These are phyloP conservation scores for Boletus reticuloceps DNA, from an alignment of 768 basidiomycete genomes.

Conservation along the genomic window DNA sequence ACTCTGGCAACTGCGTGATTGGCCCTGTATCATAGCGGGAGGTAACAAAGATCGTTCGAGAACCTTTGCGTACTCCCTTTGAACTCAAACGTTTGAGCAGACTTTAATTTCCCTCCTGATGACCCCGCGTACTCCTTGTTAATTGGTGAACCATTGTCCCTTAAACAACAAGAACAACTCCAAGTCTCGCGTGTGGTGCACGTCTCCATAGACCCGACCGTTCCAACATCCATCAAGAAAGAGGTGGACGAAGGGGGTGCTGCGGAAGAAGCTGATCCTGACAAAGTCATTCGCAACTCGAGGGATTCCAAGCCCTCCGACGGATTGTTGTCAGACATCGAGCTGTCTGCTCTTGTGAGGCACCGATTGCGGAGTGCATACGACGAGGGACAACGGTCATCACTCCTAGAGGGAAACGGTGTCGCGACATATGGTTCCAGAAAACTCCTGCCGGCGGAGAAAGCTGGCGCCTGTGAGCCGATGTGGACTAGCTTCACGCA, in stretches of 20 bases:
- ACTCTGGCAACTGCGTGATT: constrained; percentile 42
- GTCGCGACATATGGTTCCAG: constrained; percentile 53
- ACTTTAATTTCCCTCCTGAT: constrained; percentile 86
- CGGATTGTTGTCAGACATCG: constrained; percentile 61
- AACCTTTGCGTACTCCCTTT: background rate
- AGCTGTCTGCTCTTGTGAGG: constrained; percentile 47
- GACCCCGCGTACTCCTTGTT: constrained; percentile 83
- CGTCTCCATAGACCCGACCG: constrained; percentile 61
- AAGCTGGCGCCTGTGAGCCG: constrained; percentile 67
- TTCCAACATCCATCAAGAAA: constrained; percentile 30
- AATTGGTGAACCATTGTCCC: constrained; percentile 55
- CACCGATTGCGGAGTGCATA: constrained; percentile 63
- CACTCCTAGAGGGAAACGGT: constrained; percentile 10
- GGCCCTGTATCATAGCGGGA: constrained; percentile 84
- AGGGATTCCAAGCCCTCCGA: constrained; percentile 57
- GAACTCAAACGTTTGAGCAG: constrained; percentile 36
- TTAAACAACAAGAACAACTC: constrained; percentile 52
- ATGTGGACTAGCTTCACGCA: constrained; percentile 88
- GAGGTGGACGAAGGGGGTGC: constrained; percentile 40
- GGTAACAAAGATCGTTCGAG: constrained; percentile 43
- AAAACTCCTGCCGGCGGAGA: constrained; percentile 34
- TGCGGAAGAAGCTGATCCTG: constrained; percentile 50
- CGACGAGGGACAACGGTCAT: constrained; percentile 45
- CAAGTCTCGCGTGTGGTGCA: constrained; percentile 70
- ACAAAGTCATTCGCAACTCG: constrained; percentile 71